Evolutionary conservation across 2,329 filamentous ascomycete genomes (phyloP).

Genomic region (Lecanosticta acicola): DNA sequence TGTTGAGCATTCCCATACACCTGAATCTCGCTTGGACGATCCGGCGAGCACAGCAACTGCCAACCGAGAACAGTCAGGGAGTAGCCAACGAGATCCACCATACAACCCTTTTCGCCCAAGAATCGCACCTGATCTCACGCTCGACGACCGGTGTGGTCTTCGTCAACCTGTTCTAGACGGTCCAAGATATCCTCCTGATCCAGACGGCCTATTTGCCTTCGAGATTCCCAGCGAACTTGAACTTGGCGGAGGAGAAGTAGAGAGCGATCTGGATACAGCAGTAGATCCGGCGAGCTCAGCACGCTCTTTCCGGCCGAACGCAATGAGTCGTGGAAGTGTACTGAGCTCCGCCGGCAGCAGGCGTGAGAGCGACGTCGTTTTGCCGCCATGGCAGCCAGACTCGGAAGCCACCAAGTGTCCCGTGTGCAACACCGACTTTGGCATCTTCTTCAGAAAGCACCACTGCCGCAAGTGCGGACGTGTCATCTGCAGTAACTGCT

Average conservation of each 20-base stretch:
- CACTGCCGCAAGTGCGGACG: slow-evolving; percentile 94
- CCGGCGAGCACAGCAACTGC: too few species aligned
- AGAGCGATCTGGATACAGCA: neutral
- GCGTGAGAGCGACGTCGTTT: slow-evolving; percentile 42
- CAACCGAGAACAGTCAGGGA: too few species aligned
- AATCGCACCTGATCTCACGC: too few species aligned
- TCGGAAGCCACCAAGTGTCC: slow-evolving; percentile 74
- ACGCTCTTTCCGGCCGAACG: neutral
- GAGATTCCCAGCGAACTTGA: neutral
- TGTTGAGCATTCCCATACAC: too few species aligned
- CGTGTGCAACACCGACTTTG: slow-evolving; percentile 75
- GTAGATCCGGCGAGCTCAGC: neutral
- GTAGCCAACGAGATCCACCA: too few species aligned
- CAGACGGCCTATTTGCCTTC: slow-evolving; percentile 1
- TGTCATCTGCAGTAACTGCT: slow-evolving; percentile 85
- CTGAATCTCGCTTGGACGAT: too few species aligned
- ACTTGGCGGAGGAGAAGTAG: neutral
- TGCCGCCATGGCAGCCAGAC: slow-evolving; percentile 86
- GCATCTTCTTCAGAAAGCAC: slow-evolving; percentile 81
- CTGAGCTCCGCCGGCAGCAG: neutral
- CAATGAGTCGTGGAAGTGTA: neutral
- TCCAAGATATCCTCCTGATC: too few species aligned
- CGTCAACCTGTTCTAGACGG: too few species aligned
- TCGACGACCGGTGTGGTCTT: too few species aligned
- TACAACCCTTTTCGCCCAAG: too few species aligned